Base-by-base conservation (phyloP, 768 basidiomycete genomes). In the Pulveroboletus sp. region DNA sequence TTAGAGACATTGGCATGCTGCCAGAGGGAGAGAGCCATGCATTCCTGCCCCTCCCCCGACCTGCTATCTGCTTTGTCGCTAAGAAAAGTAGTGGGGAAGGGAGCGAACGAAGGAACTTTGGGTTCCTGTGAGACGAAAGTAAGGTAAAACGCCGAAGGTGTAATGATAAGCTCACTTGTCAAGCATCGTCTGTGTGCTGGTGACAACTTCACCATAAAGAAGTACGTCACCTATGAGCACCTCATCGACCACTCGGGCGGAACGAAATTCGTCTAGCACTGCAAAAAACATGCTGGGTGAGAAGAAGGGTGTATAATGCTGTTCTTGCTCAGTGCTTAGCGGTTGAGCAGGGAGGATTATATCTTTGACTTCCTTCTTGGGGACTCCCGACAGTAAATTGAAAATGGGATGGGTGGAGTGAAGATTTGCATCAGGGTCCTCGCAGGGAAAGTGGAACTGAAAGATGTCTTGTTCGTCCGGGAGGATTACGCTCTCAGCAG, bases 121-220 rank as follows among this genome's bases (percentile, higher is more conserved):
- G 83, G 63, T 96, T 98, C 58, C 94, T 95, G 21, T 27, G 3
- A 9, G 18, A 26, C 8, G 4, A 40, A n/a, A 30, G 18, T 57
- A 24, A 55, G 39, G 10, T 1, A 10, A 26, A 7, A 41, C 32
- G 37, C 21, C 12, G 9, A 21, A 36, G 31, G 21, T 1, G 15
- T 15, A 11, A 4, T 3, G 24, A 32, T 21, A 24, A 1, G 69
- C 86, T 69, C 56, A 93, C 95, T 84, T 89, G 63, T 96, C 91
- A 5, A 98, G 74, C 79, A 97, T 81, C 2, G 92, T 93, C 65
- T 98, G 96, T 0, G 95, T 98, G 57, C 90, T 93, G 2, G 92
- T 92, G 10, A 99, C 87, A 0, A 83, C 82, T 66, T 96, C 91
- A 30, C 88, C 86, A 56, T 97, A 97, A 8, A 94, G 57, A 27